phyloP scores from a whole-genome alignment of 148 eudicot species.

The Spergularia marina region DNA sequence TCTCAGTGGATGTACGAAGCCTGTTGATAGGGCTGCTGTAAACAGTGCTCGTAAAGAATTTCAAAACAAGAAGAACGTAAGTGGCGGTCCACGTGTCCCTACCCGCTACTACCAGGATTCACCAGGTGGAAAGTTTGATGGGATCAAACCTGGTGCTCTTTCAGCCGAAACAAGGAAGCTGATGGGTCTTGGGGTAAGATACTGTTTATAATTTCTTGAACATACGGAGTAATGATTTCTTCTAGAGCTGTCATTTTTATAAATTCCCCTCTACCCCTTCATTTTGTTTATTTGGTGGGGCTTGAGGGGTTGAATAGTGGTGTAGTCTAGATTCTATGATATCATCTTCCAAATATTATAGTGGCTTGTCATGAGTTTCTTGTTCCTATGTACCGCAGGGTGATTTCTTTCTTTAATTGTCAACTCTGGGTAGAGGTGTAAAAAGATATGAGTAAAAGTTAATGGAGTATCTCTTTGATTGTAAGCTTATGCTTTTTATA shows the following conservation, averaged over 20 bases:
- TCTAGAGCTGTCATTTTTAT: neutral
- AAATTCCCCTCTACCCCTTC: neutral
- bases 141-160: slow-evolving; percentile 46
- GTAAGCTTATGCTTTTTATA: neutral
- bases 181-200: slow-evolving; percentile 44
- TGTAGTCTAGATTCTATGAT: too few species aligned
- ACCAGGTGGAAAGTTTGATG: slow-evolving; percentile 50
- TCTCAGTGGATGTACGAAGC: slow-evolving; percentile 45
- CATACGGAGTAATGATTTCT: neutral
- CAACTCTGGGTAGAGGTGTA: neutral
- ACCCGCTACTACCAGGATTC: slow-evolving; percentile 53
- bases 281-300: neutral
- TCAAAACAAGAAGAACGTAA: slow-evolving; percentile 33
- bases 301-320: neutral
- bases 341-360: neutral
- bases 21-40: slow-evolving; percentile 37
- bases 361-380: neutral
- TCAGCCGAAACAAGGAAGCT: slow-evolving; percentile 42
- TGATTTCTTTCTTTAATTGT: neutral
- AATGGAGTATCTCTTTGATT: too few species aligned
- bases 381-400: neutral
- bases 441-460: neutral
- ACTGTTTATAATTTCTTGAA: neutral
- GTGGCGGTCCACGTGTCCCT: slow-evolving; percentile 33
- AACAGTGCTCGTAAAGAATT: slow-evolving; percentile 44